Evolutionary conservation across 495 filamentous ascomycete species (phyloP).

Genomic region (Hyphodiscus hymeniophilus): DNA sequence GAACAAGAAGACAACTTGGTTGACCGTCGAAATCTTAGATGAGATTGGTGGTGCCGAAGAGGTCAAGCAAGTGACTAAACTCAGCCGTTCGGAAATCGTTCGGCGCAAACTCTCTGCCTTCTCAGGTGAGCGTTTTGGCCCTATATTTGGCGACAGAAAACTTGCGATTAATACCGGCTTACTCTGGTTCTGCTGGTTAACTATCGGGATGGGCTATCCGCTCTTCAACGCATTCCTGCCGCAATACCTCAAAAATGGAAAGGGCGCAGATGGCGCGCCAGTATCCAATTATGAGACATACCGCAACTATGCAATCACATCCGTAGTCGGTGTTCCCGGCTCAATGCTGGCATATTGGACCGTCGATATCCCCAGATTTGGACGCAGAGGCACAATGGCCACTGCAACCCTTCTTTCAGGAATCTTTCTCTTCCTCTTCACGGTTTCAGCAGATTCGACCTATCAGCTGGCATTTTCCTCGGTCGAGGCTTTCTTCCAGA

Average conservation of each 20-base stretch:
- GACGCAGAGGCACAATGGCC: conserved; percentile 65
- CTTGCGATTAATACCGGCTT: conserved; percentile 40
- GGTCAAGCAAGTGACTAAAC: conserved; percentile 15
- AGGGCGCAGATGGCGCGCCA: conserved; percentile 36
- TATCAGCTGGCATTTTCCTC: conserved; percentile 66
- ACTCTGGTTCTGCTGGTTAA: conserved; percentile 52
- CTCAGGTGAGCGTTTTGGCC: conserved; percentile 35
- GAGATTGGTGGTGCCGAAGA: conserved; percentile 35
- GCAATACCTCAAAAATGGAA: conserved; percentile 66
- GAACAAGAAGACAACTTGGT: conserved; percentile 55
- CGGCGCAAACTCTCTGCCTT: conserved; percentile 23
- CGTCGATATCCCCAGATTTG: conserved; percentile 63
- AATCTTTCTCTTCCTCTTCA: conserved; percentile 59
- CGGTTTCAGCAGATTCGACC: conserved; percentile 28
- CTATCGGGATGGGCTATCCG: conserved; percentile 56
- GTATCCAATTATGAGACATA: conserved; percentile 51
- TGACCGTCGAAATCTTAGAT: conserved; percentile 53
- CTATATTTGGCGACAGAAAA: conserved; percentile 37
- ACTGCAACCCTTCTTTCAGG: conserved; percentile 61
- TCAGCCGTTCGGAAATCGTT: conserved; percentile 16
- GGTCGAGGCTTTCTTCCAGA: conserved; percentile 65
- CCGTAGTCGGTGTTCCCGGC: conserved; percentile 62
- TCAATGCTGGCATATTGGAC: conserved; percentile 61
- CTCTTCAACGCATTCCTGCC: conserved; percentile 82
- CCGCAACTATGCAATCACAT: conserved; percentile 71